Evolutionary conservation across 2,329 filamentous ascomycete species (phyloP).

Genomic region (Zymoseptoria passerinii): DNA sequence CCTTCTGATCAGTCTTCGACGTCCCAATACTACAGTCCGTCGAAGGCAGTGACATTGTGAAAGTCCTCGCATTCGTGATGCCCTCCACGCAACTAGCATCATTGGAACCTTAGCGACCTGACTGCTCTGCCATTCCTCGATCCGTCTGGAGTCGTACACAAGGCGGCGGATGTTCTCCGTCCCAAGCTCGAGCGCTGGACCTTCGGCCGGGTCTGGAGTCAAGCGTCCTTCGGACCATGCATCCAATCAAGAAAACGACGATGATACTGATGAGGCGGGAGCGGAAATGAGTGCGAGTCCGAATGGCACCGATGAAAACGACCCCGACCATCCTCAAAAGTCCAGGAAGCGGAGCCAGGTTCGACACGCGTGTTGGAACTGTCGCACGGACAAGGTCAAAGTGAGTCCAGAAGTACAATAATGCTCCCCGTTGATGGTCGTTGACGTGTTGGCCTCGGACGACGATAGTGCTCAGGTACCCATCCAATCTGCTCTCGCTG

Average conservation of each 20-base stretch:
- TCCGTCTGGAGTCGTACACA: not conserved
- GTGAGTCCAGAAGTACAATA: not conserved
- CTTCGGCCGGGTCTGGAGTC: not conserved
- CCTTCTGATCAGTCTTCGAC: not conserved
- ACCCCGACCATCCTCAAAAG: not conserved
- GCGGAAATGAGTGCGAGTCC: not conserved
- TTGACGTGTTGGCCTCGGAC: not conserved
- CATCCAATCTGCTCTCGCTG: constrained; percentile 15
- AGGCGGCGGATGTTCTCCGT: not conserved
- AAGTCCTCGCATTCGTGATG: not conserved
- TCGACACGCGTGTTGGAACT: not conserved
- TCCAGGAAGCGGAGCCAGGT: not conserved
- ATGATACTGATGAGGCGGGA: not conserved
- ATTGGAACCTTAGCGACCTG: not conserved
- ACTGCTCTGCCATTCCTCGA: not conserved
- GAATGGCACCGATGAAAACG: not conserved
- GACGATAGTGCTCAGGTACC: constrained; percentile 11
- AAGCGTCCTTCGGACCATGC: not conserved
- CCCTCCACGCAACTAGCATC: too few species aligned
- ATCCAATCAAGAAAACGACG: not conserved
- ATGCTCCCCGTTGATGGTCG: not conserved
- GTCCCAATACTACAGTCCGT: not conserved
- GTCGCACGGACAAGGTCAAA: not conserved
- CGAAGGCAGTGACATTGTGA: not conserved
- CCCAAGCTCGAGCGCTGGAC: not conserved